These are phyloP conservation scores for Castanea mollissima DNA, from an alignment of 306 rosid species.

Conservation along the genomic window DNA sequence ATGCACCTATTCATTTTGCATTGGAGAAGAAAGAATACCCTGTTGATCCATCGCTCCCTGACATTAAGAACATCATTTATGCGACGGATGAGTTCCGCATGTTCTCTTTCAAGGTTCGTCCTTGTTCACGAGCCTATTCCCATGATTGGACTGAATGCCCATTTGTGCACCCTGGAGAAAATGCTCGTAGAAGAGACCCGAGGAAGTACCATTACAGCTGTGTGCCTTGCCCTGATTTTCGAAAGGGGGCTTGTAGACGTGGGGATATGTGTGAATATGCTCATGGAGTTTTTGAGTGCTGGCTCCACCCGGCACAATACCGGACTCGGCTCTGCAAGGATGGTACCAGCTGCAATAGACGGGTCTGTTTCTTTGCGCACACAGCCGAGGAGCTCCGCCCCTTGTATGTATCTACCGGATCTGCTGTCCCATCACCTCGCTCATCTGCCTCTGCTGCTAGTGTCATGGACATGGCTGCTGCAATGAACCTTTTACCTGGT, in stretches of 20 bases:
- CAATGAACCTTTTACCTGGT: conserved; percentile 74
- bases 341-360: conserved; percentile 71
- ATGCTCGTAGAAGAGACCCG: conserved; percentile 91
- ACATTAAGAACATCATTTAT: conserved; percentile 85
- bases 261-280: conserved; percentile 97
- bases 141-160: conserved; percentile 99
- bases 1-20: conserved; percentile 36
- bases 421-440: conserved; percentile 82
- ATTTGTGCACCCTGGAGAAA: conserved; percentile 94
- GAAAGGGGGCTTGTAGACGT: conserved; percentile 85
- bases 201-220: conserved; percentile 91
- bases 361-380: conserved; percentile 90
- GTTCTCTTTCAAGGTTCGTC: conserved; percentile 90
- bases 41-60: conserved; percentile 85
- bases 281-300: conserved; percentile 92
- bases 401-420: conserved; percentile 76
- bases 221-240: conserved; percentile 91
- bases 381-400: conserved; percentile 76
- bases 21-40: conserved; percentile 83
- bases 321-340: conserved; percentile 92
- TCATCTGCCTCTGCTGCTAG: conserved; percentile 57
- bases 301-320: conserved; percentile 96
- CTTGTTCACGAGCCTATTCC: conserved; percentile 91
- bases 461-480: conserved; percentile 97
- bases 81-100: conserved; percentile 91